These are phyloP conservation scores for Eimeria sp. DNA, from an alignment of 169 alveolate genomes.

Conservation along the genomic window DNA sequence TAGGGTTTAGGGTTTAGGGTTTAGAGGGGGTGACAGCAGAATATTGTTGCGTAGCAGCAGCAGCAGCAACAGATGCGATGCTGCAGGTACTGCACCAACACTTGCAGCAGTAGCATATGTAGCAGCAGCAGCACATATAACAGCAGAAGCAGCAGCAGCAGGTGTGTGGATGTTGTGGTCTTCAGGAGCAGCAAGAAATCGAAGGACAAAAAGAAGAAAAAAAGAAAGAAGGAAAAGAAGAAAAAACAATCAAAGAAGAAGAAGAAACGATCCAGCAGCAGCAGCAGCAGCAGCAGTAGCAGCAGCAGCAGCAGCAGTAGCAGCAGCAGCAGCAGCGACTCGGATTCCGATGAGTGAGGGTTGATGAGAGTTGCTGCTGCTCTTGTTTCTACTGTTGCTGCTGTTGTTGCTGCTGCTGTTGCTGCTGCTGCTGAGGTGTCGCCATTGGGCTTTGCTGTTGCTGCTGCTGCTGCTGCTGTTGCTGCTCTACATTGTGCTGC, in stretches of 20 bases:
- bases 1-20: constrained; percentile 48
- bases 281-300: constrained; percentile 72
- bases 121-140: background rate
- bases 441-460: background rate
- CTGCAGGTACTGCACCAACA: too few species aligned
- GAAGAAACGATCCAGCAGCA: background rate
- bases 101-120: background rate
- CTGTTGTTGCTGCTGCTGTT: constrained; percentile 23
- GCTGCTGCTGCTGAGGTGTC: background rate
- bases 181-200: constrained; percentile 51
- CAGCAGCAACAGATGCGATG: background rate
- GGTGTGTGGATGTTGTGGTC: background rate
- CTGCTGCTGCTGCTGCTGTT: constrained; percentile 15
- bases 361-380: background rate
- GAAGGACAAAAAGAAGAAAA: constrained; percentile 36
- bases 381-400: background rate
- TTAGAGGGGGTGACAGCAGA: constrained; percentile 5
- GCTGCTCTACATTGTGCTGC: too few species aligned
- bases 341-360: constrained; percentile 40
- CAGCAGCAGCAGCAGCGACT: constrained; percentile 61
- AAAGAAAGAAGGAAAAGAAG: constrained; percentile 2
- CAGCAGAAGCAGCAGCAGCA: constrained; percentile 47
- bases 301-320: constrained; percentile 51
- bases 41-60: constrained; percentile 32
- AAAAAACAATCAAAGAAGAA: background rate